A percentile compares a stretch with the other conserved stretches of the same genome.
phyloP scores from a whole-genome alignment of 495 filamentous ascomycete genomes.

The Evernia prunastri region DNA sequence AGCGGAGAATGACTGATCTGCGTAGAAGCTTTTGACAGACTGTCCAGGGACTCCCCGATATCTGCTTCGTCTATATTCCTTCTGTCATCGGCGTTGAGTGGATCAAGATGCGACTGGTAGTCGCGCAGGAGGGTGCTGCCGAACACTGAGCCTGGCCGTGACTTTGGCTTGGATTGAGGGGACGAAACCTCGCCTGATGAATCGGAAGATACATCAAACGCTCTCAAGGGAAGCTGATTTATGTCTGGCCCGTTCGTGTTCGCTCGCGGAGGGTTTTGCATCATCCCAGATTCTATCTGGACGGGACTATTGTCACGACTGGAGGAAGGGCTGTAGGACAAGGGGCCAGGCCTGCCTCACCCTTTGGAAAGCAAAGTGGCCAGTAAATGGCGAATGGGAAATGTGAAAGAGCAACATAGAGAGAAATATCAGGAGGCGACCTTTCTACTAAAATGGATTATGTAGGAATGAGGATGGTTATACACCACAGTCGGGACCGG shows the following conservation, averaged over 20 bases:
- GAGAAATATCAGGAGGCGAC: not conserved
- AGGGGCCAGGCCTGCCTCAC: not conserved
- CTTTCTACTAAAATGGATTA: not conserved
- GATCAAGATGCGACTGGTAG: constrained; percentile 29
- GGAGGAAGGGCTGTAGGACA: not conserved
- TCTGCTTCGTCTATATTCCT: constrained; percentile 21
- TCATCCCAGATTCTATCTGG: not conserved
- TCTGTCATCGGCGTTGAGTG: constrained; percentile 29
- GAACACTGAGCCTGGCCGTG: constrained; percentile 13
- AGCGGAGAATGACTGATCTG: constrained; percentile 29
- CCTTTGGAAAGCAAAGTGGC: not conserved
- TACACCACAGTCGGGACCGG: too few relatives aligned
- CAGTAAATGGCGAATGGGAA: not conserved
- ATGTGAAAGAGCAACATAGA: not conserved
- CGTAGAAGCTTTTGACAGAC: constrained; percentile 26
- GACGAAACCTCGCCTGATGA: not conserved
- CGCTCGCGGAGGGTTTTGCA: not conserved
- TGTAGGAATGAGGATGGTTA: not conserved
- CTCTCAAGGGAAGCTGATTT: not conserved
- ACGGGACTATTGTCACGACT: not conserved
- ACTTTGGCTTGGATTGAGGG: constrained; percentile 10
- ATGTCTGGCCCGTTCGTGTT: constrained; percentile 4
- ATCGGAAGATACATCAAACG: not conserved
- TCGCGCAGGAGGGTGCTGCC: constrained; percentile 32
- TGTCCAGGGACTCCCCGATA: constrained; percentile 24